phyloP scores from a whole-genome alignment of 306 rosid species.

The Morella rubra region DNA sequence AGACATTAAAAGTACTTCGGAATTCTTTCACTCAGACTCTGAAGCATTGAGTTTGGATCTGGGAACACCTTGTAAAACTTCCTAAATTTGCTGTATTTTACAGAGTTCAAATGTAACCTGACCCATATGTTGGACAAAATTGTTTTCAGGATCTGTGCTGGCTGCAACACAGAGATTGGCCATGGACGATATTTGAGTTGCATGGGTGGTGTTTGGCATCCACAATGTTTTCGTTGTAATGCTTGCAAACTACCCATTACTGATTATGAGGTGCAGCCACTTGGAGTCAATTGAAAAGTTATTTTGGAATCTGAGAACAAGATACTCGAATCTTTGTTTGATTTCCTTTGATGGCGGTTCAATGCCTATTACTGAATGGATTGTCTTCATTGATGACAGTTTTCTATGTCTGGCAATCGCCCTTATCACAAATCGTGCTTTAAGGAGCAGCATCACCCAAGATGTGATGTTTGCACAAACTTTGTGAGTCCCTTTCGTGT shows the following conservation, averaged over 20 bases:
- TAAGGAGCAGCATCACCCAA: slow-evolving; percentile 87
- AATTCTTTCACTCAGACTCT: neutral
- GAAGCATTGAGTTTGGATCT: neutral
- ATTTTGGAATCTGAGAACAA: slow-evolving; percentile 19
- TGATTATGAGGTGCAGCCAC: slow-evolving; percentile 67
- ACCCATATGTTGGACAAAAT: slow-evolving; percentile 22
- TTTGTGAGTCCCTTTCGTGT: slow-evolving; percentile 59
- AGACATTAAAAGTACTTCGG: neutral
- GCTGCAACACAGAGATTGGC: slow-evolving; percentile 82
- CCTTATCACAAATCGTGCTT: slow-evolving; percentile 92
- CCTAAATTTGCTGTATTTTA: slow-evolving; percentile 3
- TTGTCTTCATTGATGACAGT: slow-evolving; percentile 45
- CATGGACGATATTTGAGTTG: slow-evolving; percentile 74
- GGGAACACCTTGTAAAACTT: slow-evolving; percentile 3
- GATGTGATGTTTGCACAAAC: slow-evolving; percentile 86
- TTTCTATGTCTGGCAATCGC: slow-evolving; percentile 69
- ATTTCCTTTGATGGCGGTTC: slow-evolving; percentile 7
- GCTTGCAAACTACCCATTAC: slow-evolving; percentile 82
- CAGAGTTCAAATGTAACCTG: slow-evolving; percentile 14
- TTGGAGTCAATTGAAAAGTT: slow-evolving; percentile 18
- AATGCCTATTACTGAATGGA: slow-evolving; percentile 21
- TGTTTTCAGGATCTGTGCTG: slow-evolving; percentile 77
- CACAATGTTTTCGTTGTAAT: slow-evolving; percentile 80
- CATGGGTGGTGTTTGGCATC: slow-evolving; percentile 86
- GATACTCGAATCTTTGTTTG: slow-evolving; percentile 8